phyloP scores from a whole-genome alignment of 108 stramenopile species.

The Pelagomonas calceolata region DNA sequence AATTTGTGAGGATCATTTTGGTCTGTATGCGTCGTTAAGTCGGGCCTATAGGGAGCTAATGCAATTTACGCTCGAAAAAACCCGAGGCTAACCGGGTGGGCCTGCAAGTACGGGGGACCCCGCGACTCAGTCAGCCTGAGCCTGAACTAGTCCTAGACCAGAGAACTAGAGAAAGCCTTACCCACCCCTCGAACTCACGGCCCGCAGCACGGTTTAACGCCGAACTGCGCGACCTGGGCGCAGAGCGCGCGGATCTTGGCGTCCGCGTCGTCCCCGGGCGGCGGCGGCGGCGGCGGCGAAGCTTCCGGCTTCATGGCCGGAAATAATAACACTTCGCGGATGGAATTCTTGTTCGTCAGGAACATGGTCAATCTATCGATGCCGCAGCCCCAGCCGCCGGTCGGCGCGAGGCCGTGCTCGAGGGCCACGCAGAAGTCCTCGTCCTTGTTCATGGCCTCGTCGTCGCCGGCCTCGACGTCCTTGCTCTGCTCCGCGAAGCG shows the following conservation, averaged over 20 bases:
- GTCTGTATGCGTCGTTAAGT: too few species aligned
- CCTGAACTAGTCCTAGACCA: too few species aligned
- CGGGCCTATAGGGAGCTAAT: too few species aligned
- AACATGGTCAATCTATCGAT: constrained; percentile 99
- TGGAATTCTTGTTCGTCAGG: constrained; percentile 97
- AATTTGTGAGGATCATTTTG: too few species aligned
- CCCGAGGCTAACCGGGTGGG: too few species aligned
- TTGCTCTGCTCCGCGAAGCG: constrained; percentile 89
- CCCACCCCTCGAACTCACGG: too few species aligned
- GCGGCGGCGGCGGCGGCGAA: neutral
- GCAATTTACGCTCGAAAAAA: too few species aligned
- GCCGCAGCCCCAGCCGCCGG: constrained; percentile 97
- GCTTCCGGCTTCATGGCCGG: constrained; percentile 95
- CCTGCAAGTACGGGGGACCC: too few species aligned
- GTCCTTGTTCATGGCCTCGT: constrained; percentile 98
- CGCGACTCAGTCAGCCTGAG: too few species aligned
- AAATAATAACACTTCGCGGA: constrained; percentile 98
- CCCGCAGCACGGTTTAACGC: neutral
- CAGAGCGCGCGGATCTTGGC: neutral
- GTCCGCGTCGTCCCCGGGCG: neutral
- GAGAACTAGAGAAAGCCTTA: too few species aligned
- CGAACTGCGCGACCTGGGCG: neutral
- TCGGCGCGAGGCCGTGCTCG: constrained; percentile 96
- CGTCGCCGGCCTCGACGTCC: constrained; percentile 86
- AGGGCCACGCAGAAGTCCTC: constrained; percentile 81